Percentiles rank a stretch among this genome's conserved stretches.
Conservation (phyloP, 768 basidiomycete genomes). For the Boletellus ananas region DNA sequence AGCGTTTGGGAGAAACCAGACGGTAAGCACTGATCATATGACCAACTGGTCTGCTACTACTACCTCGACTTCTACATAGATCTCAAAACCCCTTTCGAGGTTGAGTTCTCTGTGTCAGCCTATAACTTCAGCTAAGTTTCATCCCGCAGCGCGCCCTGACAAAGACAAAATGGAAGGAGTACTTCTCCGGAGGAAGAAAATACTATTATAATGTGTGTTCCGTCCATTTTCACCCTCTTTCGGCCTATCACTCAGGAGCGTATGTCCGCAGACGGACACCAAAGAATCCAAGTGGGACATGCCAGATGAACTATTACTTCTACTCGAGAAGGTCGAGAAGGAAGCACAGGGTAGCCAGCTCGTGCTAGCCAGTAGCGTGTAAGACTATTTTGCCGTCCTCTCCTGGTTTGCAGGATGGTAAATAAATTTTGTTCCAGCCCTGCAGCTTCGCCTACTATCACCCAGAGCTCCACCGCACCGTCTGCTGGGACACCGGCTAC, state of each 20-base stretch:
- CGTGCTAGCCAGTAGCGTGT: constrained; percentile 32
- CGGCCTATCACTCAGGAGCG: background rate
- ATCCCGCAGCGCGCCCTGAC: constrained; percentile 70
- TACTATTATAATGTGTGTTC: constrained; percentile 80
- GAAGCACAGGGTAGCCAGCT: constrained; percentile 46
- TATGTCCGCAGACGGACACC: constrained; percentile 56
- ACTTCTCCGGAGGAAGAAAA: constrained; percentile 86
- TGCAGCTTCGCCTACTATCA: constrained; percentile 40
- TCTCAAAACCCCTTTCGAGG: constrained; percentile 90
- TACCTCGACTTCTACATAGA: constrained; percentile 42
- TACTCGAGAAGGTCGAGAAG: constrained; percentile 83
- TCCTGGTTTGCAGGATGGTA: constrained; percentile 2
- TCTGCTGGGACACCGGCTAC: constrained; percentile 44
- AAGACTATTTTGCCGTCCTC: constrained; percentile 4
- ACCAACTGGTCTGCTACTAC: background rate
- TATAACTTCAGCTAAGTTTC: constrained; percentile 3
- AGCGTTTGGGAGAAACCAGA: constrained; percentile 99
- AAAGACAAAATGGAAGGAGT: constrained; percentile 95
- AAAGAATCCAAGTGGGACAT: constrained; percentile 99
- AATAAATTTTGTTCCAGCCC: constrained; percentile 13
- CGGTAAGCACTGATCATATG: constrained; percentile 43
- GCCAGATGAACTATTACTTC: constrained; percentile 85
- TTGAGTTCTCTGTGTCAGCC: constrained; percentile 26
- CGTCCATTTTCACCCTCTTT: background rate
- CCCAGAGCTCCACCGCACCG: constrained; percentile 37